Evolutionary conservation across 345 rosid genomes (phyloP), one percentile per base, ranked within the genome.

Genomic region (Gossypium stocksii): DNA sequence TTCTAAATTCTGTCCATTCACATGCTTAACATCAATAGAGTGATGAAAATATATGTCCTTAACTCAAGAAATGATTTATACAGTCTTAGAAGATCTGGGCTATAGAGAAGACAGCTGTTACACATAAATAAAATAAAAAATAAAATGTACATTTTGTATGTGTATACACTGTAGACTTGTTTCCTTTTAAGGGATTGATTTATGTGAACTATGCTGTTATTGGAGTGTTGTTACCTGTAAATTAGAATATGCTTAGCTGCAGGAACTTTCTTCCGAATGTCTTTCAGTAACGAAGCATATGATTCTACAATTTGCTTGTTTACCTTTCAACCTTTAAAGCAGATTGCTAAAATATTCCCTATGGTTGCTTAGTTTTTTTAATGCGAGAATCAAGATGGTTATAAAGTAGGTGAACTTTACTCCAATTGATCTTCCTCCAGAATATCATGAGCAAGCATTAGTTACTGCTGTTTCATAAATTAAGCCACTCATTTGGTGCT

Each of bases 1-100:
- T 65, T 65, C 27, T 65, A n/a, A 19, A 5, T 19, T 41, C 25
- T 64, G 45, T 64, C 49, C 15, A 65, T 44, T 19, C 9, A 5
- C 9, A 43, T 43, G 52, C 69, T 41, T 65, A 43, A 17, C 12
- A 65, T 43, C 17, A n/a, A 13, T 63, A 41, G 52, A 65, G 17
- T 65, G 51, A 65, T 9, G 9, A 53, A 53, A 17, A 53, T 53
- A 16, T n/a, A 53, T 53, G 19, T 9, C 58, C 58, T 66, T 66
- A 45, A 66, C 70, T 44, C 52, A 66, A 4, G 52, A 44, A 66
- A 20, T 66, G 70, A 43, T 66, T 44, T 44, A 20, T 66, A 23
- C 29, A 4, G 29, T 66, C 53, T 66, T 66, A 44, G 34, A 44
- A 44, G 27, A 29, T 23, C 51, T 44, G 52, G n/a, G 44, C 70